Evolutionary conservation across 257 asterid species (phyloP).

Genomic region (Fraxinus anomala): DNA sequence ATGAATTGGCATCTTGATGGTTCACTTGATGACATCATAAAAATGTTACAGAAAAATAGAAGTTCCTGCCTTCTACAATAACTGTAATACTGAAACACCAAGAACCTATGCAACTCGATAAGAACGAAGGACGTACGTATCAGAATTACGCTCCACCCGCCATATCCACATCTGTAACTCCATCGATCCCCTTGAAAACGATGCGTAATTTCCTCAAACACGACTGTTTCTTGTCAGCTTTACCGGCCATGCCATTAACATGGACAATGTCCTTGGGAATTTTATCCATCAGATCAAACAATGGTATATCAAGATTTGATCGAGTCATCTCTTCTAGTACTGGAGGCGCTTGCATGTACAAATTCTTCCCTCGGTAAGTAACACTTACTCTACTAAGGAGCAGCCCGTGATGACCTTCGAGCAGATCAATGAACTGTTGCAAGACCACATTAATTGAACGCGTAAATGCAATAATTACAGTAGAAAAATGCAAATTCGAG

Average conservation of each 20-base stretch:
- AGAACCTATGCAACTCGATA: slow-evolving; percentile 17
- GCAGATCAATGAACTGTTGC: slow-evolving; percentile 78
- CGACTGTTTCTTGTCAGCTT: slow-evolving; percentile 83
- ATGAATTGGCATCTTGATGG: not conserved
- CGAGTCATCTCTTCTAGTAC: slow-evolving; percentile 91
- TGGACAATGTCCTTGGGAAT: slow-evolving; percentile 56
- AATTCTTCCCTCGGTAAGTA: slow-evolving; percentile 69
- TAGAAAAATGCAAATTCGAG: not conserved
- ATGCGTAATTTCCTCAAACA: slow-evolving; percentile 78
- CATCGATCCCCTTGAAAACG: slow-evolving; percentile 69
- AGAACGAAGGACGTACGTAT: not conserved
- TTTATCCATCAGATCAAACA: slow-evolving; percentile 74
- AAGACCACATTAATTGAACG: slow-evolving; percentile 23
- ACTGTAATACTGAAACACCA: slow-evolving; percentile 11
- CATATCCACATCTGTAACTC: slow-evolving; percentile 66
- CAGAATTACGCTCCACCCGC: slow-evolving; percentile 73
- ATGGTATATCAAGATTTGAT: slow-evolving; percentile 63
- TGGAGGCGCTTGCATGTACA: slow-evolving; percentile 98
- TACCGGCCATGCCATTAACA: slow-evolving; percentile 77
- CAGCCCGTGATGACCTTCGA: slow-evolving; percentile 79
- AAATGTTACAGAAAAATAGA: slow-evolving; percentile 7
- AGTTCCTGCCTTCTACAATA: slow-evolving; percentile 22
- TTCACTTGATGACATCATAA: not conserved
- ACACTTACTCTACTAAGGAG: slow-evolving; percentile 76
- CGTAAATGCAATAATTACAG: not conserved